These are phyloP conservation scores for Basidiobolus meristosporus DNA, from an alignment of 371 early-diverging fungal genomes.

Conservation along the genomic window DNA sequence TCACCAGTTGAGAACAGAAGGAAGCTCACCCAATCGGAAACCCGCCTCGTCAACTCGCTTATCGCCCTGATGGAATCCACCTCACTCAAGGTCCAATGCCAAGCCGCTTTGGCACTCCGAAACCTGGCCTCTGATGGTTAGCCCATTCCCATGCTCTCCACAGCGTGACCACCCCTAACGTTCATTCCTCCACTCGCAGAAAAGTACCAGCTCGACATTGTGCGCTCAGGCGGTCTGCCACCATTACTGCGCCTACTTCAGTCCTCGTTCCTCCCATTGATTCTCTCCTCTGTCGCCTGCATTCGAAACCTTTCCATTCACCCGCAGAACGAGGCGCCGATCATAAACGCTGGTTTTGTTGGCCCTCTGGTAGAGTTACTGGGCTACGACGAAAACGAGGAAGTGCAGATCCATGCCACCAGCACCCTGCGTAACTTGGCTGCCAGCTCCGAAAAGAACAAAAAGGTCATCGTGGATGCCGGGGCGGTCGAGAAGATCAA, in stretches of 20 bases:
- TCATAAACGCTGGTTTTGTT: conserved; percentile 66
- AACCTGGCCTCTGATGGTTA: conserved; percentile 71
- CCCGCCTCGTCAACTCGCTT: conserved; percentile 51
- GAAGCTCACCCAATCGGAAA: conserved; percentile 55
- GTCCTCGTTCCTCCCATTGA: conserved; percentile 56
- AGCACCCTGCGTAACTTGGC: conserved; percentile 74
- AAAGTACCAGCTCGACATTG: conserved; percentile 72
- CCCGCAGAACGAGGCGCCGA: conserved; percentile 66
- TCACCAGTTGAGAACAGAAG: conserved; percentile 33
- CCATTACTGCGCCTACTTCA: conserved; percentile 54
- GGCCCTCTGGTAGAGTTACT: conserved; percentile 50
- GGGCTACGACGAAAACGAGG: conserved; percentile 53
- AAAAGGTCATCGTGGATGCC: conserved; percentile 52
- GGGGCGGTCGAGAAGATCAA: conserved; percentile 63
- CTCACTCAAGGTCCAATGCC: conserved; percentile 70
- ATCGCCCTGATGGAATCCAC: conserved; percentile 63
- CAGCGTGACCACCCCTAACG: background rate
- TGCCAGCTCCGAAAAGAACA: conserved; percentile 63
- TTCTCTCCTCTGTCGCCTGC: conserved; percentile 80
- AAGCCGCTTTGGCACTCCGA: conserved; percentile 74
- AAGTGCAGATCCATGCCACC: conserved; percentile 74
- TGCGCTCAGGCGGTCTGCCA: conserved; percentile 53
- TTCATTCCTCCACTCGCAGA: conserved; percentile 17
- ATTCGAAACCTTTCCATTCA: conserved; percentile 86
- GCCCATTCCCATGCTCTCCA: background rate